Percentiles rank a stretch among this genome's conserved stretches.
Conservation (phyloP, 2,329 filamentous ascomycete species). For the Aspergillus hortae region DNA sequence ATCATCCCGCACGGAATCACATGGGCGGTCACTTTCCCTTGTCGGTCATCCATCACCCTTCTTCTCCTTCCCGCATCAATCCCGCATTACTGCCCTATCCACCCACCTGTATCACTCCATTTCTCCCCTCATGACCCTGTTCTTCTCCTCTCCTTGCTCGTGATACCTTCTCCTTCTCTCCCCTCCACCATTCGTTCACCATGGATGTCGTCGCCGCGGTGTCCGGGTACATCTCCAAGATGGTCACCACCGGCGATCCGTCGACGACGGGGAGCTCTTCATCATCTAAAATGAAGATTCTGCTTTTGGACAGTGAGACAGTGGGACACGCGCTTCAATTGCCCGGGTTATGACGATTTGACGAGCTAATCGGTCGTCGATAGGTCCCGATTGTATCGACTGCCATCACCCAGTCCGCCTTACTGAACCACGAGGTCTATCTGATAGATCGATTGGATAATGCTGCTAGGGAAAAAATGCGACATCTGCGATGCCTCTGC, state of each 20-base stretch:
- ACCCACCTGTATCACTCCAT: background rate
- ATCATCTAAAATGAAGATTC: constrained; percentile 94
- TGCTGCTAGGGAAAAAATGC: constrained; percentile 88
- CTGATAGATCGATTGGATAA: constrained; percentile 96
- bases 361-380: constrained; percentile 16
- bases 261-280: constrained; percentile 56
- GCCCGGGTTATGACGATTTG: constrained; percentile 1
- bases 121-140: background rate
- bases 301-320: constrained; percentile 90
- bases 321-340: constrained; percentile 49
- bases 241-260: constrained; percentile 77
- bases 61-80: background rate
- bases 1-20: background rate
- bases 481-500: constrained; percentile 88
- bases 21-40: constrained; percentile 2
- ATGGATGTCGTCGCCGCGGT: constrained; percentile 97
- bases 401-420: constrained; percentile 88
- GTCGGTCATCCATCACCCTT: background rate
- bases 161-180: background rate
- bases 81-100: background rate
- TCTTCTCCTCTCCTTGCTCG: background rate
- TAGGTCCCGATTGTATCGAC: constrained; percentile 87
- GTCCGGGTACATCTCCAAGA: constrained; percentile 92
- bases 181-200: constrained; percentile 23
- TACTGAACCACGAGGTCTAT: constrained; percentile 95